Percentiles rank a stretch among this genome's conserved stretches.
phyloP scores from a whole-genome alignment of 2,329 filamentous ascomycete genomes.

The Tolypocladium sp. region DNA sequence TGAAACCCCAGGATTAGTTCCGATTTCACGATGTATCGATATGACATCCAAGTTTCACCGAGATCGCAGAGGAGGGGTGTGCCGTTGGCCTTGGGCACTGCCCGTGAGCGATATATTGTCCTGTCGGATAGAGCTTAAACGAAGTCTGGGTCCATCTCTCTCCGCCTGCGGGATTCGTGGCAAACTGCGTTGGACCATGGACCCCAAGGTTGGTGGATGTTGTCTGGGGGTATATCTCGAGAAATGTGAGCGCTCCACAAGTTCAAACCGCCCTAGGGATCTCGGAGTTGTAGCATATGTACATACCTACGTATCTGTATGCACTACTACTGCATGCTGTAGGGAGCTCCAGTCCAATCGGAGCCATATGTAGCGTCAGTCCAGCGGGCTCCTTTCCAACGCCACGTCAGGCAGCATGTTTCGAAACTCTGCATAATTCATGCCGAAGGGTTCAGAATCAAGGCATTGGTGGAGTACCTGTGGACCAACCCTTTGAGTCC shows the following conservation, averaged over 20 bases:
- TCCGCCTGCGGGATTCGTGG: not conserved
- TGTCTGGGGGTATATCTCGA: not conserved
- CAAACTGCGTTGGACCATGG: not conserved
- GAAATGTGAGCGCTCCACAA: not conserved
- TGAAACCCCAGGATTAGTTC: no score
- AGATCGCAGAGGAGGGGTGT: no score
- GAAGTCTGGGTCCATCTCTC: not conserved
- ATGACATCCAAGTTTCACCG: no score
- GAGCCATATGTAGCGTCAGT: not conserved
- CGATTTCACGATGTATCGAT: not conserved
- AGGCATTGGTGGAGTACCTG: not conserved
- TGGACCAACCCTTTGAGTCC: not conserved
- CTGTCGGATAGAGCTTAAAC: no score
- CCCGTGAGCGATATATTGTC: no score
- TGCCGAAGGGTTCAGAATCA: not conserved
- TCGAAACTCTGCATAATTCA: not conserved
- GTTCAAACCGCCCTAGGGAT: not conserved
- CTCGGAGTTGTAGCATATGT: no score
- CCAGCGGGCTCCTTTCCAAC: not conserved
- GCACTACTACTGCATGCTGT: not conserved
- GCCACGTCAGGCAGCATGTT: not conserved
- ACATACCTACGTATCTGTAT: not conserved
- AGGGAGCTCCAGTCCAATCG: not conserved
- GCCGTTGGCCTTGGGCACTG: no score
- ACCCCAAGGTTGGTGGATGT: not conserved